These are phyloP conservation scores for Bisporella sp. DNA, from an alignment of 2,329 filamentous ascomycete genomes.

Conservation along the genomic window DNA sequence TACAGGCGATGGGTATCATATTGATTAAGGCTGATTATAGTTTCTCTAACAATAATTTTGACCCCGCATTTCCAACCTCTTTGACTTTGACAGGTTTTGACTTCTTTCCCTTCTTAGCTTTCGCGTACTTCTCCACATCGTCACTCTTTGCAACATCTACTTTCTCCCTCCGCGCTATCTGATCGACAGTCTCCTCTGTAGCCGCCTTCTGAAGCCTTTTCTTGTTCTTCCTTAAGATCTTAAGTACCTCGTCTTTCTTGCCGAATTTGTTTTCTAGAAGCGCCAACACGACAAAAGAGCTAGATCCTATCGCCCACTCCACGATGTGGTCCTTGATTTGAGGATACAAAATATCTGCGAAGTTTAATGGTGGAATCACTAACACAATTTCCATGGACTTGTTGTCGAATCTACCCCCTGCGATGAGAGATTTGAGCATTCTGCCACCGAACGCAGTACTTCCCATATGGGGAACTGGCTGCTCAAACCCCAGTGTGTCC, in stretches of 20 bases:
- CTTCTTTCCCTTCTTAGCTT: conserved; percentile 35
- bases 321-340: conserved; percentile 69
- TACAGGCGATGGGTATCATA: not conserved
- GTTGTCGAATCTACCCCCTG: conserved; percentile 80
- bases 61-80: conserved; percentile 54
- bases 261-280: conserved; percentile 70
- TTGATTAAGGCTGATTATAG: conserved; percentile 25
- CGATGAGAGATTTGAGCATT: conserved; percentile 85
- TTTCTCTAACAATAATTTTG: conserved; percentile 53
- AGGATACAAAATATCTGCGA: conserved; percentile 75
- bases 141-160: conserved; percentile 38
- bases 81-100: conserved; percentile 31
- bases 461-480: conserved; percentile 44
- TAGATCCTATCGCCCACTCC: conserved; percentile 78
- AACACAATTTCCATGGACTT: conserved; percentile 62
- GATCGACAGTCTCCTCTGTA: conserved; percentile 47
- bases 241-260: conserved; percentile 58
- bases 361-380: conserved; percentile 70
- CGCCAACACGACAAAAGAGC: conserved; percentile 79
- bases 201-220: conserved; percentile 64
- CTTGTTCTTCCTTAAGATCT: conserved; percentile 66
- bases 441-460: conserved; percentile 61
- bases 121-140: conserved; percentile 29
- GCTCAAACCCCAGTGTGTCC: conserved; percentile 17
- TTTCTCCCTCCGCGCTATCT: conserved; percentile 39